Evolutionary conservation across 169 alveolate species (phyloP), one percentile per base, ranked within the genome.

Genomic region (Plasmodium berghei): DNA sequence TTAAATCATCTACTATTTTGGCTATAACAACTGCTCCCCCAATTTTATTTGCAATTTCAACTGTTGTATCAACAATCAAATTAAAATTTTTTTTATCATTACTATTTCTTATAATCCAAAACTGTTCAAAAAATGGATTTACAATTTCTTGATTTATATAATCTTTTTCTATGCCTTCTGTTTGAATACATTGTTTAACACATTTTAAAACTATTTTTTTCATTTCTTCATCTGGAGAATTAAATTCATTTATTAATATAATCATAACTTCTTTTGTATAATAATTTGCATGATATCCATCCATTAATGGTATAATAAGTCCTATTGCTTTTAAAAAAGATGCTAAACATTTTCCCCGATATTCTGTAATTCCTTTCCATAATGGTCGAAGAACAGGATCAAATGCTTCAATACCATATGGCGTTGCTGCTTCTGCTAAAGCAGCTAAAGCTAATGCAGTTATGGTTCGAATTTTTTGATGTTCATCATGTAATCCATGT

Each of bases 361-460:
- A 98, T 67, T 96, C 98, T n/a, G 98, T 95, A n/a, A 99, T 98
- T 49, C 99, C 99, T 73, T 97, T 98, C 99, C 99, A 98, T 28
- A 99, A 93, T 22, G 99, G 99, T 67, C 98, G 95, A 56, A 99
- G 94, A 49, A 98, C 99, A 58, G 97, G 89, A 48, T 98, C 99
- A 92, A 98, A 99, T 71, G 99, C 99, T 91, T 99, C 99, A 20
- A 99, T 98, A 64, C 99, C 99, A 92, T 98, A 99, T 9, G 99
- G 99, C 69, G 98, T 97, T 9, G 99, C 96, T 0, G 99, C 99
- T 92, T 99, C 99, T 0, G 99, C 99, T 74, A 99, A 90, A 6
- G 99, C 99, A 0, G 99, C 99, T 66, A 99, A 88, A 3, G 99
- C 99, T 71, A 99, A 92, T 8, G 99, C 99, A 0, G 99, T 98